Evolutionary conservation across 2,329 filamentous ascomycete genomes (phyloP), one percentile per base, ranked within the genome.

Genomic region (Penicillium sp.): DNA sequence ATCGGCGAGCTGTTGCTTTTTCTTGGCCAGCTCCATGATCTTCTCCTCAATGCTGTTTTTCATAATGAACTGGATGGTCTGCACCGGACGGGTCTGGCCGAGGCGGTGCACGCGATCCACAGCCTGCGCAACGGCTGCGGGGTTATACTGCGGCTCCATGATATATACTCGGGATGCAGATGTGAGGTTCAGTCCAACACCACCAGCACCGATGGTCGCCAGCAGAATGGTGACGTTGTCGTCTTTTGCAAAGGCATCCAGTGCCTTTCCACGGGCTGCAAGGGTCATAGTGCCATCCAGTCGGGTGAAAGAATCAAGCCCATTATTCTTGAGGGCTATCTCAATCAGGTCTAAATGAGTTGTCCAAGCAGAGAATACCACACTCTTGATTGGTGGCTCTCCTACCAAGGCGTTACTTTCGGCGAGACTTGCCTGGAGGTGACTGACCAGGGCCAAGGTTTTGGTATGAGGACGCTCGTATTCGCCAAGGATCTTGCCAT

Each of bases 91-190:
- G 65, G 85, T 94, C 78, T 99, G 94, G 0, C 94, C 92, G 1
- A 97, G 79, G 18, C 92, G 87, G 72, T 96, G 92, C 6, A 99
- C 90, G 27, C 94, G 90, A 71, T 97, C 94, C 7, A 97, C 83
- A 2, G 94, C 94, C 75, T 99, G 94, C 5, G 92, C 90, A 73
- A 99, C 93, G 0, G 92, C 91, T 0, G 92, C 92, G 0, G 94
- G 94, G 68, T 99, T 99, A 78, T 93, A 99, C 69, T 97, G 92
- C 5, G 94, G 94, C 72, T 99, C 94, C 93, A 99, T 97, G 66
- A 97, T 89, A 71, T 94, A 97, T 14, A 95, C 93, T 53, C 85
- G 89, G 69, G 87, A 94, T 29, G 88, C 93, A 0, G 89, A 81
- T 0, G 92, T 97, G 52, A 97, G 79, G 69, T 97, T 97, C 37